Evolutionary conservation across 306 rosid genomes (phyloP).

Genomic region (Senna siamea): DNA sequence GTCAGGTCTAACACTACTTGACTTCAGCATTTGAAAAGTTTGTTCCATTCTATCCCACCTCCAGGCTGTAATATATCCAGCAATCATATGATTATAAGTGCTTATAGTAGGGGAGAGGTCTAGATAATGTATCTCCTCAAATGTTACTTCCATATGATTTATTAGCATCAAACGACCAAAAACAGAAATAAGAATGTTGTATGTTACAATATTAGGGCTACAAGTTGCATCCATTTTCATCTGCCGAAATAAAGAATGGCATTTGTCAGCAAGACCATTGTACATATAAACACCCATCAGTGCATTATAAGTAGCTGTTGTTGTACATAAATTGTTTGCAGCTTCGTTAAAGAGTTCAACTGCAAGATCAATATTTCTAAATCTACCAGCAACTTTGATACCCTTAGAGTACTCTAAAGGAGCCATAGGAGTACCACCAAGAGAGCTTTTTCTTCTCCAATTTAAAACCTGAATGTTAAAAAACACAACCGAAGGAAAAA

Average conservation of each 20-base stretch:
- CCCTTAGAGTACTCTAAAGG: slow-evolving; percentile 65
- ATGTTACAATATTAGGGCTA: slow-evolving; percentile 54
- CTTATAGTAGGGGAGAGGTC: slow-evolving; percentile 46
- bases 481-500: slow-evolving; percentile 1
- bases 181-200: slow-evolving; percentile 50
- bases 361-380: slow-evolving; percentile 60
- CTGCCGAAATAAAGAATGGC: slow-evolving; percentile 60
- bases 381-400: slow-evolving; percentile 65
- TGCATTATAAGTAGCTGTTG: slow-evolving; percentile 71
- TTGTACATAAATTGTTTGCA: slow-evolving; percentile 47
- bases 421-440: slow-evolving; percentile 41
- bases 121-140: slow-evolving; percentile 51
- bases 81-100: slow-evolving; percentile 71
- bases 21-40: slow-evolving; percentile 60
- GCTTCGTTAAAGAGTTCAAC: slow-evolving; percentile 67
- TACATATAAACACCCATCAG: slow-evolving; percentile 73
- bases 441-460: slow-evolving; percentile 60
- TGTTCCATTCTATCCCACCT: slow-evolving; percentile 82
- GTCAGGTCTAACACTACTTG: slow-evolving; percentile 54
- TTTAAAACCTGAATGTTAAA: slow-evolving; percentile 58
- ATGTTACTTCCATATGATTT: slow-evolving; percentile 73
- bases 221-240: slow-evolving; percentile 60
- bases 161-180: slow-evolving; percentile 70
- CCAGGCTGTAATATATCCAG: slow-evolving; percentile 77
- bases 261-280: slow-evolving; percentile 59